phyloP scores from a whole-genome alignment of 2,329 filamentous ascomycete species.

The Cladophialophora yegresii region DNA sequence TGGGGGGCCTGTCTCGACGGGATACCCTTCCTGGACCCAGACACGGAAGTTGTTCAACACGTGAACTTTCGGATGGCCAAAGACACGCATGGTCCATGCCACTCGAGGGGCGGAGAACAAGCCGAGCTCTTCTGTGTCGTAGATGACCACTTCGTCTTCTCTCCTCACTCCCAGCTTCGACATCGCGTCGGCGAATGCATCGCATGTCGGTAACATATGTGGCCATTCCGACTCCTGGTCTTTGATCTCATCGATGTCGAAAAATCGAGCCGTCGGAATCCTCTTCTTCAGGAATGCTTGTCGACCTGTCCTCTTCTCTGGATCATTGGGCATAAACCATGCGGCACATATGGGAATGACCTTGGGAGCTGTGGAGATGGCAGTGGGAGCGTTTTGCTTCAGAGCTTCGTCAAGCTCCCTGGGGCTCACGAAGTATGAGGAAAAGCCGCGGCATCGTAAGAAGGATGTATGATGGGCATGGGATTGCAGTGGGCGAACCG shows the following conservation, averaged over 20 bases:
- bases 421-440: conserved; percentile 83
- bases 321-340: conserved; percentile 95
- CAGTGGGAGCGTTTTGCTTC: conserved; percentile 75
- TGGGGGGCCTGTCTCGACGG: conserved; percentile 71
- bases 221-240: conserved; percentile 87
- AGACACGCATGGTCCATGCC: conserved; percentile 87
- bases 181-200: conserved; percentile 85
- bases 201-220: conserved; percentile 87
- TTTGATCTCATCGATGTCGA: conserved; percentile 89
- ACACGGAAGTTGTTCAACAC: conserved; percentile 92
- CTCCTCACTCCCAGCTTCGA: conserved; percentile 79
- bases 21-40: conserved; percentile 84
- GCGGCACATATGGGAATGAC: conserved; percentile 87
- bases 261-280: conserved; percentile 90
- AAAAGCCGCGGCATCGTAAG: conserved; percentile 55
- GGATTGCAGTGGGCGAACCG: conserved; percentile 31
- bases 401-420: conserved; percentile 78
- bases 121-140: conserved; percentile 86
- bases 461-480: conserved; percentile 38
- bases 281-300: conserved; percentile 78
- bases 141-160: conserved; percentile 90
- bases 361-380: conserved; percentile 77
- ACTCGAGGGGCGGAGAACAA: conserved; percentile 94
- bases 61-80: conserved; percentile 86
- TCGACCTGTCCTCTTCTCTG: conserved; percentile 70